Conservation (phyloP, 192 early-diverging fungal genomes). For the Chytriomyces confervae region DNA sequence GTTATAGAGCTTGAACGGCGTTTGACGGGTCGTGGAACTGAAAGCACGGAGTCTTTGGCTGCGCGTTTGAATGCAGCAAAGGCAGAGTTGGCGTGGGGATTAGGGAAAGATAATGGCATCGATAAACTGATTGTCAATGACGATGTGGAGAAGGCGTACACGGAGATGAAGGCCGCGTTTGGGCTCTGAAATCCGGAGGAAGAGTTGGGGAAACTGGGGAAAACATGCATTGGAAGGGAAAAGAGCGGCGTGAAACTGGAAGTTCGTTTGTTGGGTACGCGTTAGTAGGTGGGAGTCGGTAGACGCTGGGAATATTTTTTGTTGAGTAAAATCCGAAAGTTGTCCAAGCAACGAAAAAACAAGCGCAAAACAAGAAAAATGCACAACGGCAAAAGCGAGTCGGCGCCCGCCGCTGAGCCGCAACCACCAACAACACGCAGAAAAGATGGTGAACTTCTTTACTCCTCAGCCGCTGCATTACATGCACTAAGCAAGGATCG, state of each 20-base stretch:
- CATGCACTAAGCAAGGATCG: neutral
- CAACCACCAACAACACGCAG: neutral
- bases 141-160: slow-evolving; percentile 77
- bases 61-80: slow-evolving; percentile 78
- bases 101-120: slow-evolving; percentile 12
- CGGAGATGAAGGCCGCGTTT: slow-evolving; percentile 69
- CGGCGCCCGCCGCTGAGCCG: neutral
- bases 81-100: slow-evolving; percentile 68
- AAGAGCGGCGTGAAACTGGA: neutral
- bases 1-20: slow-evolving; percentile 73
- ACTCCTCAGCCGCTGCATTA: neutral
- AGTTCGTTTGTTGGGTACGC: neutral
- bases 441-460: neutral
- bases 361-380: neutral
- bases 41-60: slow-evolving; percentile 75
- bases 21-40: slow-evolving; percentile 86
- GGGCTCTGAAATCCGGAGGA: neutral
- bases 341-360: neutral
- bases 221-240: neutral
- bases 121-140: slow-evolving; percentile 86
- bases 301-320: neutral
- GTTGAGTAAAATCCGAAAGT: neutral
- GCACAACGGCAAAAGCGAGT: neutral
- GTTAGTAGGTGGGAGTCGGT: neutral
- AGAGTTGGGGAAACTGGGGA: neutral